Evolutionary conservation across 208 protist genomes (phyloP).

Genomic region (Acanthamoeba sp.): DNA sequence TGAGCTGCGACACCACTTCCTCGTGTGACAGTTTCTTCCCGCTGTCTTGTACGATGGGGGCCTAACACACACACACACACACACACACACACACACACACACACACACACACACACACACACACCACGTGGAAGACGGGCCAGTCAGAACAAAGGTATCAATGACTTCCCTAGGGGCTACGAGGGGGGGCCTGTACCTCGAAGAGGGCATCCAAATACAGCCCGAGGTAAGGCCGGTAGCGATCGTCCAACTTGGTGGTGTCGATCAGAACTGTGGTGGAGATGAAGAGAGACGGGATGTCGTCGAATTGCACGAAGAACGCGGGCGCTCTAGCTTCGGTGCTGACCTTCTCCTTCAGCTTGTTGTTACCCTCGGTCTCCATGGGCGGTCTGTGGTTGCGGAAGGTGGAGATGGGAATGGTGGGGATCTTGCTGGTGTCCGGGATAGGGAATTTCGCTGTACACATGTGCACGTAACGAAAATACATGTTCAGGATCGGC

Average conservation of each 20-base stretch:
- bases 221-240: neutral
- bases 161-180: neutral
- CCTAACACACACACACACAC: neutral
- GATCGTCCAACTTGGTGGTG: slow-evolving; percentile 8
- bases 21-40: slow-evolving; percentile 36
- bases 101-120: too few species aligned
- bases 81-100: neutral
- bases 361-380: slow-evolving; percentile 34
- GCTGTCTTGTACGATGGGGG: slow-evolving; percentile 27
- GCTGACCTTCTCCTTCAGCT: neutral
- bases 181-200: neutral
- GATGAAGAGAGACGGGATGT: slow-evolving; percentile 64
- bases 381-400: slow-evolving; percentile 45
- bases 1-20: slow-evolving; percentile 71
- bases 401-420: slow-evolving; percentile 74
- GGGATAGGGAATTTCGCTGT: slow-evolving; percentile 72
- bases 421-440: slow-evolving; percentile 63
- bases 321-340: neutral
- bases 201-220: slow-evolving; percentile 68
- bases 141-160: too few species aligned
- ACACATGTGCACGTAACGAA: too few species aligned
- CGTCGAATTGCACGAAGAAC: slow-evolving; percentile 75
- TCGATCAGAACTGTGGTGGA: slow-evolving; percentile 26
- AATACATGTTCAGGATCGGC: too few species aligned
- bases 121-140: too few species aligned